Evolutionary conservation across 2,329 filamentous ascomycete genomes (phyloP).

Genomic region (Aphanocladium album): DNA sequence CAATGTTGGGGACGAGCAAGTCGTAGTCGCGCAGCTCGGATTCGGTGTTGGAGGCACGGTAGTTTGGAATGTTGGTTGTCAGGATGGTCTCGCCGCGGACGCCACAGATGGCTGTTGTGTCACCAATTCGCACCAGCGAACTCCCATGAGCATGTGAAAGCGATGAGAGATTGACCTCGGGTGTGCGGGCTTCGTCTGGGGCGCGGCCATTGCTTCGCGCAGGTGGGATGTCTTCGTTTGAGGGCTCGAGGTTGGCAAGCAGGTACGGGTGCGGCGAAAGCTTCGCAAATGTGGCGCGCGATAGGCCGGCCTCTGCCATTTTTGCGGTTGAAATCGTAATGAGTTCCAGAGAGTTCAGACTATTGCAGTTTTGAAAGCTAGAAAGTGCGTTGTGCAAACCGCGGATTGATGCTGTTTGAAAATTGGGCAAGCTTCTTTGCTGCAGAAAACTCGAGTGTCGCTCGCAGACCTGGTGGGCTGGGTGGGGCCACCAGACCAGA

Average conservation of each 20-base stretch:
- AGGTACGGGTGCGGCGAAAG: constrained; percentile 86
- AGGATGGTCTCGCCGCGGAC: constrained; percentile 80
- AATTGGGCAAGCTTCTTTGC: background rate
- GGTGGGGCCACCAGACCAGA: too few relatives aligned
- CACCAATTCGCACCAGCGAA: constrained; percentile 79
- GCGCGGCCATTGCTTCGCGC: constrained; percentile 77
- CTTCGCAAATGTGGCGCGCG: constrained; percentile 74
- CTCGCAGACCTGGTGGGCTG: too few relatives aligned
- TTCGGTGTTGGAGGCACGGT: constrained; percentile 40
- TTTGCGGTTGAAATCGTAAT: constrained; percentile 16
- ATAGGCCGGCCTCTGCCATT: constrained; percentile 36
- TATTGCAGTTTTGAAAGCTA: background rate
- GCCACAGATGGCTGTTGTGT: constrained; percentile 92
- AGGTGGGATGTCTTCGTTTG: constrained; percentile 41
- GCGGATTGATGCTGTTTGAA: background rate
- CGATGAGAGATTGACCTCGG: constrained; percentile 76
- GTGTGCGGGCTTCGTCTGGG: constrained; percentile 62
- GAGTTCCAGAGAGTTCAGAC: background rate
- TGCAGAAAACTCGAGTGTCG: too few relatives aligned
- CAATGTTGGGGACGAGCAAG: constrained; percentile 87
- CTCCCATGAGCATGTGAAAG: constrained; percentile 87
- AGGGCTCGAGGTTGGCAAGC: constrained; percentile 75
- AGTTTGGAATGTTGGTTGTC: constrained; percentile 67
- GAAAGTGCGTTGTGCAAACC: background rate
- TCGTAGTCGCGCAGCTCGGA: constrained; percentile 57